These are phyloP conservation scores for Saccharomyces uvarum DNA, from an alignment of 1,139 yeast genomes.

Conservation along the genomic window DNA sequence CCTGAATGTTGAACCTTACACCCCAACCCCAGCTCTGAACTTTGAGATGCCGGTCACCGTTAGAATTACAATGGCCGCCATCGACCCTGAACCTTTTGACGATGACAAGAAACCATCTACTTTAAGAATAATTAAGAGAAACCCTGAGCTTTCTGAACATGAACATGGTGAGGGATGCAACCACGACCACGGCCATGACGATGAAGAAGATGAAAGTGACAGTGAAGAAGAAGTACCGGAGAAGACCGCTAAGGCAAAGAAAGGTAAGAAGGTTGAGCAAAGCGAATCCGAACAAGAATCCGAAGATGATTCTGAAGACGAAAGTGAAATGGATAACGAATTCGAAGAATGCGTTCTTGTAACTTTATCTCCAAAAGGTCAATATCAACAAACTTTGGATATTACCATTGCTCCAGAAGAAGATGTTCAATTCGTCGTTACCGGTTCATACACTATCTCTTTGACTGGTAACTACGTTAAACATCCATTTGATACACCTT, in stretches of 20 bases:
- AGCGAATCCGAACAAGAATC: conserved; percentile 33
- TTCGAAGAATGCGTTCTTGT: conserved; percentile 77
- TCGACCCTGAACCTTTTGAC: conserved; percentile 84
- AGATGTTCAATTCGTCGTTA: conserved; percentile 86
- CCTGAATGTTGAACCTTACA: conserved; percentile 76
- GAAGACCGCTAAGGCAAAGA: conserved; percentile 8
- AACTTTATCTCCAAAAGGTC: conserved; percentile 78
- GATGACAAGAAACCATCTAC: conserved; percentile 78
- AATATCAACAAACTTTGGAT: conserved; percentile 87
- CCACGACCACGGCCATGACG: conserved; percentile 50
- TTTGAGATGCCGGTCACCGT: conserved; percentile 83
- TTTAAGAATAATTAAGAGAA: conserved; percentile 76
- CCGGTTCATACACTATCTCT: conserved; percentile 92
- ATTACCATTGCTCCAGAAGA: conserved; percentile 88
- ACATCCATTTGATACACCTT: conserved; percentile 59
- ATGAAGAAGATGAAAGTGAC: conserved; percentile 37
- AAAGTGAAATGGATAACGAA: conserved; percentile 46
- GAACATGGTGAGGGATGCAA: conserved; percentile 36
- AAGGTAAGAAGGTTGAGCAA: conserved; percentile 25
- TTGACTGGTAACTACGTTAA: conserved; percentile 91
- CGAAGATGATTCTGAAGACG: conserved; percentile 26
- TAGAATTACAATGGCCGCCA: conserved; percentile 89
- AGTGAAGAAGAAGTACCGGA: conserved; percentile 23
- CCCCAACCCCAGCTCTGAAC: conserved; percentile 79
- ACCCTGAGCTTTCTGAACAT: conserved; percentile 41